Percentiles rank a stretch among this genome's conserved stretches.
phyloP scores from a whole-genome alignment of 345 rosid species.

The Passiflora organensis region DNA sequence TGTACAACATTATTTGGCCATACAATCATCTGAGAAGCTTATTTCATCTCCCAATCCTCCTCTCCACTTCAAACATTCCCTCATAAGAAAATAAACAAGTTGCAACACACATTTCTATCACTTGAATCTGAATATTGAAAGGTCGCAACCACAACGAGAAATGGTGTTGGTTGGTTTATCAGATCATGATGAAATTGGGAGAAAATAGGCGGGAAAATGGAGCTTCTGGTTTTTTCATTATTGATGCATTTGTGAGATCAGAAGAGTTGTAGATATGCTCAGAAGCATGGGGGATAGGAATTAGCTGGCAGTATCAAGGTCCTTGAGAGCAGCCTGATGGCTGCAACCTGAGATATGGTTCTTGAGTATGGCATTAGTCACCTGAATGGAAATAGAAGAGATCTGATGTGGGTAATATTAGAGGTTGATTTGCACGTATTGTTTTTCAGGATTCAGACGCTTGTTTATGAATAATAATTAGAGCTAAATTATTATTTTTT shows the following conservation, averaged over 20 bases:
- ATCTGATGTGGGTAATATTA: no score
- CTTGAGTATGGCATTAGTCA: constrained; percentile 18
- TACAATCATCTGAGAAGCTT: constrained; percentile 6
- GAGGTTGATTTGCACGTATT: no score
- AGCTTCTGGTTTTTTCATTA: constrained; percentile 15
- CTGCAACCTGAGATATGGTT: constrained; percentile 1
- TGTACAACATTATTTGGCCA: constrained; percentile 16
- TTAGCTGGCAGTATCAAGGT: constrained; percentile 8
- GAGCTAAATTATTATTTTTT: no score
- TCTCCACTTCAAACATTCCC: constrained; percentile 13
- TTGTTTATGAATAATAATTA: no score
- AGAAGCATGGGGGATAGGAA: constrained; percentile 2
- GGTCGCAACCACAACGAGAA: constrained; percentile 11
- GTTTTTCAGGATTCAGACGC: no score
- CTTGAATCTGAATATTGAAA: constrained; percentile 23
- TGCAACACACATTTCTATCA: constrained; percentile 16
- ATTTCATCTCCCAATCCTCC: constrained; percentile 12
- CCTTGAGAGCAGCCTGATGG: constrained; percentile 10
- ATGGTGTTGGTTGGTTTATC: constrained; percentile 10
- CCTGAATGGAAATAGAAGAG: constrained; percentile 1
- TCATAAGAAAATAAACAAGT: constrained; percentile 14
- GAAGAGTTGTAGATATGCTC: constrained; percentile 3
- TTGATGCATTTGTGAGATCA: constrained; percentile 5
- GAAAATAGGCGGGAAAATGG: constrained; percentile 9
- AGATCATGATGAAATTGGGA: constrained; percentile 10